Conservation (phyloP, 2,329 filamentous ascomycete genomes). For the Colletotrichum incanum region DNA sequence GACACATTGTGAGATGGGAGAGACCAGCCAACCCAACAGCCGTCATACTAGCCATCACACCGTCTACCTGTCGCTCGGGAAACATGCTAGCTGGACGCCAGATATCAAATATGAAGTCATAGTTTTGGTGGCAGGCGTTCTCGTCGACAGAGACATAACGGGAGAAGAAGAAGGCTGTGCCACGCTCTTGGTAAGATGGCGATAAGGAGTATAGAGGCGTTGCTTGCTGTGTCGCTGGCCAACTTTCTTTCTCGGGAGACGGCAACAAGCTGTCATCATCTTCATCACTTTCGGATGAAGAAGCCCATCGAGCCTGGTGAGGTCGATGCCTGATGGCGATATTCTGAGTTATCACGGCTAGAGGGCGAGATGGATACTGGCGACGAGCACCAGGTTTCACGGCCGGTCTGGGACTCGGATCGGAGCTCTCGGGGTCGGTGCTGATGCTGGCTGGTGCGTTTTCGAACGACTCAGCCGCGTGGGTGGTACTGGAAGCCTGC, state of each 20-base stretch:
- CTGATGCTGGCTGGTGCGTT: constrained; percentile 3
- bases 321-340: constrained; percentile 5
- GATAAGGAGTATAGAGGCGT: constrained; percentile 52
- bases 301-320: constrained; percentile 15
- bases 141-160: constrained; percentile 65
- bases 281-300: constrained; percentile 43
- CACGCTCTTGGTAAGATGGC: constrained; percentile 59
- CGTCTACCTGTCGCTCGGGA: constrained; percentile 56
- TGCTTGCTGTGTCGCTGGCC: constrained; percentile 49
- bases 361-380: constrained; percentile 12
- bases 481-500: constrained; percentile 35
- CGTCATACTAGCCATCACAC: constrained; percentile 67
- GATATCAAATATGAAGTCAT: constrained; percentile 68
- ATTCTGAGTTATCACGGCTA: constrained; percentile 44
- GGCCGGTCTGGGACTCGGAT: constrained; percentile 7
- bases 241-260: constrained; percentile 53
- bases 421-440: constrained; percentile 16
- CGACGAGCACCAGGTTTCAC: constrained; percentile 1
- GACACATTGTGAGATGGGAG: constrained; percentile 61
- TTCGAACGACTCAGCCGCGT: constrained; percentile 4
- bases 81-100: constrained; percentile 61
- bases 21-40: constrained; percentile 69
- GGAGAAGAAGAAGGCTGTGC: constrained; percentile 66
- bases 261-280: constrained; percentile 45
- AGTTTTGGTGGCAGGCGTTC: constrained; percentile 63